Evolutionary conservation across 805 yeast genomes (phyloP), one percentile per base, ranked within the genome.

Genomic region (Metschnikowia chrysomelidarum): DNA sequence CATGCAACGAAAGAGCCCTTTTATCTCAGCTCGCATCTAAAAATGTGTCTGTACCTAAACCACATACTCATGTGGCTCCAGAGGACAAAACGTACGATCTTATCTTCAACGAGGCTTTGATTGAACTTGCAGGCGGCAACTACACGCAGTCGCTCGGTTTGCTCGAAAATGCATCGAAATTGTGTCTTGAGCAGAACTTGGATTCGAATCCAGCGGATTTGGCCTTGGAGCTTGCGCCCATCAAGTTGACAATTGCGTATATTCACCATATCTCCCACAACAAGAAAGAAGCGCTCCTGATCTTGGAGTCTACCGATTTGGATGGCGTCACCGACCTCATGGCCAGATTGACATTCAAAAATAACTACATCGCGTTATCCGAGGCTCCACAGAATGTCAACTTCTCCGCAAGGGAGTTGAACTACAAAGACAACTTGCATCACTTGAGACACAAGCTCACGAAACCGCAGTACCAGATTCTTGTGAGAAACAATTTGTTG

Each of bases 1-100:
- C 65, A 19, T 80, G 80, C 27, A 83, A 83, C 53, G 84, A 82
- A 56, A 69, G 81, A 40, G 87, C 89, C 3, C 69, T 78, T n/a
- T 58, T 75, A 16, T 76, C 85, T 8, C 84, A 76, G 51, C 53
- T 59, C 15, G 57, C 56, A 24, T 40, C 47, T 27, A 26, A 20
- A 6, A 23, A 24, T 2, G 17, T 15, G 11, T 15, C 14, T 18
- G 12, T 7, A 6, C 19, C 23, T 25, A 27, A 38, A 14, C 40
- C 46, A 14, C 12, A 30, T 16, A 22, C 36, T 22, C 16, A 17
- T 8, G 34, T 45, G 24, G 42, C 43, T 7, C 39, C 35, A 7
- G 29, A 54, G 31, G 52, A 53, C 22, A 32, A 51, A 12, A 62
- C 75, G 7, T 80, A 81, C 50, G 91, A 83, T 50, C 67, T 68